Evolutionary conservation across 2,329 filamentous ascomycete genomes (phyloP), one percentile per base, ranked within the genome.

Genomic region (Calonectria pseudoturangicola): DNA sequence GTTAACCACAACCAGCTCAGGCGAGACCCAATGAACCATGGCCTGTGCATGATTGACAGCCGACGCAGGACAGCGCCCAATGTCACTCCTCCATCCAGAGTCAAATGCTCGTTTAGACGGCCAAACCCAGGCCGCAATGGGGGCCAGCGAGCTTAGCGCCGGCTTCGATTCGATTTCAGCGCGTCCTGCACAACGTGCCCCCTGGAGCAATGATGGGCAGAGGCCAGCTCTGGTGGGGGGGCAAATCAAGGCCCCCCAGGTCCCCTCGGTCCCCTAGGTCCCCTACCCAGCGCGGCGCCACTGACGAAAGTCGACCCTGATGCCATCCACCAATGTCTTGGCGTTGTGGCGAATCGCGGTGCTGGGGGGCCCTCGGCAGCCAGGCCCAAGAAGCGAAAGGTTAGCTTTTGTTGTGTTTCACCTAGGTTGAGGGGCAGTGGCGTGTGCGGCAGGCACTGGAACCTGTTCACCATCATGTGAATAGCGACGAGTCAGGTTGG

Each of bases 31-130:
- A n/a, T 36, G 67, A 65, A 56, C 63, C 63, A 60, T 67, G 63
- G 69, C 69, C 63, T 67, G 69, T 66, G 69, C 58, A 63, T 47
- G 25, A 33, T 43, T 60, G 54, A 63, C 39, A 63, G 58, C 39
- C 58, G 58, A 63, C 39, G 41, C 58, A 43, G 8, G 58, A 63
- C 58, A 43, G 41, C 39, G 58, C 58, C 41, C 18, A 47, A 47
- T 45, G 58, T 47, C 54, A 60, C 54, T 60, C 6, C 6, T 50
- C 25, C 62, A 50, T 36, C 62, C 62, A 51, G 63, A 66, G 45
- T 50, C 30, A 66, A 39, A 66, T 66, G 63, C 63, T 58, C 54
- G 54, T 58, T 58, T 58, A 58, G 54, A 58, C 54, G 6, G 39
- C 54, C 33, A 13, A 60, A 60, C 54, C 54, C 54, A 60, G 54